These are phyloP conservation scores for Ceratocystis cacaofunesta DNA, from an alignment of 2,329 filamentous ascomycete genomes.

Conservation along the genomic window DNA sequence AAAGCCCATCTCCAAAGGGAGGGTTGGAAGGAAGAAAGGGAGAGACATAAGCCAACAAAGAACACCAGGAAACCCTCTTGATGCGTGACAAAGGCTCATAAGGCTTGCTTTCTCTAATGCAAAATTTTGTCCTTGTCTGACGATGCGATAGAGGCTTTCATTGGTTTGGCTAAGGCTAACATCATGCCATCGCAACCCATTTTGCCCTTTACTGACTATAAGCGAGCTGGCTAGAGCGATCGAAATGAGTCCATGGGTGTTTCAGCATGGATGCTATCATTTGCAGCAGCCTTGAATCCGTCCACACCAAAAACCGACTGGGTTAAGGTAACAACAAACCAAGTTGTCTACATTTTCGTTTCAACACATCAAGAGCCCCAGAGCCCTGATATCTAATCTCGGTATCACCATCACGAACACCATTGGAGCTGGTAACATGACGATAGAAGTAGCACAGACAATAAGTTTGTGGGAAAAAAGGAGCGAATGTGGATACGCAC, in stretches of 20 bases:
- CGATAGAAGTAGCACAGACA: not conserved
- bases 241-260: not conserved
- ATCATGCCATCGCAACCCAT: not conserved
- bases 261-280: conserved; percentile 1
- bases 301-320: not conserved
- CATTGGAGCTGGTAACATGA: not conserved
- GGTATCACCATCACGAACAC: not conserved
- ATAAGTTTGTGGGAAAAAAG: not conserved
- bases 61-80: not conserved
- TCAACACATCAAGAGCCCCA: not conserved
- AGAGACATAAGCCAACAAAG: not conserved
- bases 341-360: not conserved
- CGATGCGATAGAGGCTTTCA: not conserved
- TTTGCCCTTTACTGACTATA: not conserved
- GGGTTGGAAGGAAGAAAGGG: not conserved
- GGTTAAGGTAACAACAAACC: not conserved
- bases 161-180: not conserved
- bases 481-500: not conserved
- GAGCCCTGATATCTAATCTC: not conserved
- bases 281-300: not conserved
- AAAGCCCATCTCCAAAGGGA: not conserved
- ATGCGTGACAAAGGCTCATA: no score
- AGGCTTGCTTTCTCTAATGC: no score
- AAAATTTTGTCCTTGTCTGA: no score
- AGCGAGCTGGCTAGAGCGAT: not conserved